Conservation (phyloP, 768 basidiomycete species). For the Amyloporia xantha region DNA sequence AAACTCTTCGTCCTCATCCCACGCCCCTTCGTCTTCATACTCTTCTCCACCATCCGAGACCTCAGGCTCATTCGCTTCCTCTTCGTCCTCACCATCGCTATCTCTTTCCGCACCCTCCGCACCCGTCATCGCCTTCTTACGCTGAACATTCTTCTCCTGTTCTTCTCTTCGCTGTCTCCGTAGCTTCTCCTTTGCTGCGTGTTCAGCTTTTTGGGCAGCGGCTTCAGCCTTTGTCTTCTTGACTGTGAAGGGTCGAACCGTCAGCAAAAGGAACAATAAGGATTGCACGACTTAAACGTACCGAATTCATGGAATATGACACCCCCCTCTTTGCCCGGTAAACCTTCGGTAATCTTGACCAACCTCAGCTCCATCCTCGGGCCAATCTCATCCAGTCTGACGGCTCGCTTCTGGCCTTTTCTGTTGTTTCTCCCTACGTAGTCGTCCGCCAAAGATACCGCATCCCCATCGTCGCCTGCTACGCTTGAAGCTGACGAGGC, state of each 20-base stretch:
- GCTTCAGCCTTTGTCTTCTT: slow-evolving; percentile 83
- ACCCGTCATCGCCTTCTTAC: slow-evolving; percentile 55
- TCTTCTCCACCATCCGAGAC: slow-evolving; percentile 42
- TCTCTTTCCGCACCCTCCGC: slow-evolving; percentile 32
- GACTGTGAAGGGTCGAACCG: slow-evolving; percentile 43
- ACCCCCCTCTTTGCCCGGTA: slow-evolving; percentile 88
- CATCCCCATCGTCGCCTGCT: slow-evolving; percentile 78
- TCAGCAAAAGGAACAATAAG: not conserved
- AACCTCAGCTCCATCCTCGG: slow-evolving; percentile 90
- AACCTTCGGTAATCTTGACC: slow-evolving; percentile 91
- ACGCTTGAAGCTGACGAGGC: slow-evolving; percentile 77
- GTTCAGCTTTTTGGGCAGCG: slow-evolving; percentile 58
- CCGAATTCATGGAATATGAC: slow-evolving; percentile 95
- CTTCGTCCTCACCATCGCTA: slow-evolving; percentile 32
- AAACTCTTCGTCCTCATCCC: slow-evolving; percentile 62
- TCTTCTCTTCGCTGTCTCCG: slow-evolving; percentile 77
- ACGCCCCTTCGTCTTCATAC: slow-evolving; percentile 27
- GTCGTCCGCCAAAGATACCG: slow-evolving; percentile 82
- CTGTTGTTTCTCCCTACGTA: slow-evolving; percentile 94
- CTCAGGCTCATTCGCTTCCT: slow-evolving; percentile 45
- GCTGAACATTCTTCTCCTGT: slow-evolving; percentile 85
- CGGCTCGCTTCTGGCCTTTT: slow-evolving; percentile 85
- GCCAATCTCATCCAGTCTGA: slow-evolving; percentile 88
- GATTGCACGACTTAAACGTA: slow-evolving; percentile 32
- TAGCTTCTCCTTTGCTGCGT: slow-evolving; percentile 70